Conservation (phyloP, 1,139 yeast species). For the Debaryomyces psychrophilus region DNA sequence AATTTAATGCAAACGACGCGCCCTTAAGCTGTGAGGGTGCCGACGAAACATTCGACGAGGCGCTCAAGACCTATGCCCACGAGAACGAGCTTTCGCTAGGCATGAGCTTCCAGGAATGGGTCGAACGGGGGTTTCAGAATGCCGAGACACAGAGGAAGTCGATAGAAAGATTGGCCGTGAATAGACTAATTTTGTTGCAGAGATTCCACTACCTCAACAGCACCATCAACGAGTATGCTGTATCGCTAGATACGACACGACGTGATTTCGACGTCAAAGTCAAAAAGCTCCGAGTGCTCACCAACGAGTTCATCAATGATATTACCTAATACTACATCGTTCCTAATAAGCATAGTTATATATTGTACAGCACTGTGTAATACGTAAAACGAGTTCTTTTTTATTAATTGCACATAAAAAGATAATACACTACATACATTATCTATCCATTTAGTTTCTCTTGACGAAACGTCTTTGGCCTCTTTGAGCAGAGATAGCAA, state of each 20-base stretch:
- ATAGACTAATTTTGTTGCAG: conserved; percentile 40
- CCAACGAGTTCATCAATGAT: conserved; percentile 4
- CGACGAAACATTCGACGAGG: conserved; percentile 5
- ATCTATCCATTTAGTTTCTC: conserved; percentile 64
- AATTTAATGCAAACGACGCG: conserved; percentile 7
- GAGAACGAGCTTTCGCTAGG: conserved; percentile 9
- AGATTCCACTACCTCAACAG: conserved; percentile 30
- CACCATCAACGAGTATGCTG: conserved; percentile 40
- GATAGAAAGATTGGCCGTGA: conserved; percentile 32
- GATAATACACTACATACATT: conserved; percentile 12
- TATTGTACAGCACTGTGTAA: conserved; percentile 8
- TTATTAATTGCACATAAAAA: conserved; percentile 15
- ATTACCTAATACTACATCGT: neutral
- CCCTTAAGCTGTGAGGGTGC: conserved; percentile 10
- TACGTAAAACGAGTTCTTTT: conserved; percentile 9
- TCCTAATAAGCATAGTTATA: conserved; percentile 1
- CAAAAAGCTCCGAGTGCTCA: conserved; percentile 3
- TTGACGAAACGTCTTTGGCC: conserved; percentile 94
- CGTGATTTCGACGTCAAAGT: conserved; percentile 2
- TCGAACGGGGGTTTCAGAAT: conserved; percentile 6
- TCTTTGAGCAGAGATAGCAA: conserved; percentile 92
- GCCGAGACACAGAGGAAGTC: conserved; percentile 19
- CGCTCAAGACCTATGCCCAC: conserved; percentile 1
- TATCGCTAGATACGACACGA: neutral
- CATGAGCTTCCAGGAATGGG: conserved; percentile 10